Evolutionary conservation across 805 yeast species (phyloP).

Genomic region (Ogataea neopini): DNA sequence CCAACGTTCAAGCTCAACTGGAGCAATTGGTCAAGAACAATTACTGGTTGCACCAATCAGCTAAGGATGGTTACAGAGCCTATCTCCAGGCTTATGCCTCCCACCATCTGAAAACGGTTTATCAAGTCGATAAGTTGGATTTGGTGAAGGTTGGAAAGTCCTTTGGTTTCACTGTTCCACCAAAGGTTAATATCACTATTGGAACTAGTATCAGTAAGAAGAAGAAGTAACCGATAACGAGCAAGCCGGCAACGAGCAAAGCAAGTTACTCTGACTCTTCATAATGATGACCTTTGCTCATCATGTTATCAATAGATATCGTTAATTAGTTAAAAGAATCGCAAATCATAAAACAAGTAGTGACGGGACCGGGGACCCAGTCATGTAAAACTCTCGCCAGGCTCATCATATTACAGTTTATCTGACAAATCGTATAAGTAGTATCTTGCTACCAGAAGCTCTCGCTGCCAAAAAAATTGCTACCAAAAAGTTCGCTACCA

Average conservation of each 20-base stretch:
- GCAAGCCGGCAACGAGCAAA: background rate
- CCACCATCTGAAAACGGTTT: slow-evolving; percentile 93
- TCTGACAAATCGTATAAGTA: too few relatives aligned
- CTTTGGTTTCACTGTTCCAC: slow-evolving; percentile 93
- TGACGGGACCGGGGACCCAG: too few relatives aligned
- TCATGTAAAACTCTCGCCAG: too few relatives aligned
- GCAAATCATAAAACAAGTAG: too few relatives aligned
- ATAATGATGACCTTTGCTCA: background rate
- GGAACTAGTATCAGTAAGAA: slow-evolving; percentile 67
- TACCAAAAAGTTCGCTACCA: too few relatives aligned
- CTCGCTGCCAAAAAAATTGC: too few relatives aligned
- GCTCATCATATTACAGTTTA: too few relatives aligned
- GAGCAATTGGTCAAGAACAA: slow-evolving; percentile 89
- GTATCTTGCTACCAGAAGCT: too few relatives aligned
- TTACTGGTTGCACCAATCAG: slow-evolving; percentile 91
- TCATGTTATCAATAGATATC: background rate
- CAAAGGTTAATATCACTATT: slow-evolving; percentile 93
- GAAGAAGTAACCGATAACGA: slow-evolving; percentile 5
- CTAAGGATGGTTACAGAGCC: slow-evolving; percentile 96
- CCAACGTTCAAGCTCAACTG: slow-evolving; percentile 92
- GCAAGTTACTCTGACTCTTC: background rate
- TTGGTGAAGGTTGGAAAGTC: slow-evolving; percentile 92
- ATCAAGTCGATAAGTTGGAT: slow-evolving; percentile 93
- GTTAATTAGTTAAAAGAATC: background rate
- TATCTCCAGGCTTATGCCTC: slow-evolving; percentile 97